Base-by-base conservation (phyloP, 2,329 filamentous ascomycete genomes). In the Akanthomyces uredinophilus region DNA sequence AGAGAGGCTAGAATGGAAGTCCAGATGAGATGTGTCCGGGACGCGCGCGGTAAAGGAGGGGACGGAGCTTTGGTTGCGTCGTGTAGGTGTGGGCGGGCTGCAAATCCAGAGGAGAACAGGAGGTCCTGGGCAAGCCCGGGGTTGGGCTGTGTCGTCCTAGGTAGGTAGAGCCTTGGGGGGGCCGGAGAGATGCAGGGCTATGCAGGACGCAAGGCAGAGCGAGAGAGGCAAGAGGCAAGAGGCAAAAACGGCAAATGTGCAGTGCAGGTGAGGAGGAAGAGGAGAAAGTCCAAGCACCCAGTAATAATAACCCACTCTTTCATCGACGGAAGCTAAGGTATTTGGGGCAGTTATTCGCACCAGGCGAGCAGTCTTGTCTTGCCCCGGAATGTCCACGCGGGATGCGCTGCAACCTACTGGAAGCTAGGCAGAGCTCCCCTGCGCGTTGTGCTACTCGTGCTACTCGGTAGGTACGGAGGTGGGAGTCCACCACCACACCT, bases 1-100 rank as follows among this genome's bases (percentile, higher is more conserved):
- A 43, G 52, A 63, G 55, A 60, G 47, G 44, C 46, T 61, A 51
- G 55, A 54, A 64, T 59, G 44, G 37, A 39, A 20, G 43, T 53
- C 57, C 49, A 52, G 49, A 53, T 53, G 57, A 37, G 27, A 60
- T 44, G 46, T 37, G 39, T 44, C 57, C 57, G 49, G 49, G 49
- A 39, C 44, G 51, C 52, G 53, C 41, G 60, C 59, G 52, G 57
- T 59, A 66, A 64, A 59, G 49, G 51, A 60, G 64, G 56, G 54
- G 44, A 59, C 62, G 65, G 66, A 65, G 51, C 37, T 52, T 60
- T 35, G 46, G 47, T 16, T 52, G 39, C 39, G 57, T 60, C 57
- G 13, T 44, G 49, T 43, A 50, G 47, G 47, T 50, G 56, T 60
- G 57, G 57, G 49, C 49, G 24, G 49, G 27, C 44, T 52, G 57